Evolutionary conservation across 2,329 filamentous ascomycete species (phyloP).

Genomic region (Colletotrichum zoysiae): DNA sequence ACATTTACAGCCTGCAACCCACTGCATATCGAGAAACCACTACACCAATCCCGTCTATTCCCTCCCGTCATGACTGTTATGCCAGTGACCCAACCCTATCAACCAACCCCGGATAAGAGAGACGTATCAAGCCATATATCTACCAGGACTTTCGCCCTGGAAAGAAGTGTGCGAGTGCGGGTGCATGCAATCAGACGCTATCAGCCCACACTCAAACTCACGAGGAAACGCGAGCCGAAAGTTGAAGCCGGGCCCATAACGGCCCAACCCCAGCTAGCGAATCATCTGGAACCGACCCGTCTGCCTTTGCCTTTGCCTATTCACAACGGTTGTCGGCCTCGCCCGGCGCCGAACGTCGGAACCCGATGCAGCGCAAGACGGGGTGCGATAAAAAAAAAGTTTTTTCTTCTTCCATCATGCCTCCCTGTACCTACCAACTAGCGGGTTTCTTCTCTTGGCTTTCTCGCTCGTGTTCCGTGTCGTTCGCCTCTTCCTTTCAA

Average conservation of each 20-base stretch:
- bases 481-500: neutral
- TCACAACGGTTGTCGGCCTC: conserved; percentile 9
- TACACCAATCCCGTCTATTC: neutral
- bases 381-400: conserved; percentile 16
- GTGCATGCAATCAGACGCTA: neutral
- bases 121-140: neutral
- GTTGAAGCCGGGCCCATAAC: neutral
- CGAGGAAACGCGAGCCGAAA: neutral
- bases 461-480: neutral
- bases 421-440: neutral
- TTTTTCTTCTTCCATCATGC: neutral
- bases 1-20: conserved; percentile 4
- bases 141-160: neutral
- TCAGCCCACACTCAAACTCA: neutral
- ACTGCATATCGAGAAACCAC: conserved; percentile 4
- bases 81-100: neutral
- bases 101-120: neutral
- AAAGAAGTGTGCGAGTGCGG: neutral
- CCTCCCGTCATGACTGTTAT: neutral
- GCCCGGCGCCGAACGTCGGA: neutral
- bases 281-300: conserved; percentile 25
- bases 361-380: neutral
- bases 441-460: neutral
- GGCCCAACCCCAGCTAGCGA: conserved; percentile 15
- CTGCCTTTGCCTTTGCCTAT: neutral